Base-by-base conservation (phyloP, 1,284 basidiomycete species). In the Vanrija sp. region DNA sequence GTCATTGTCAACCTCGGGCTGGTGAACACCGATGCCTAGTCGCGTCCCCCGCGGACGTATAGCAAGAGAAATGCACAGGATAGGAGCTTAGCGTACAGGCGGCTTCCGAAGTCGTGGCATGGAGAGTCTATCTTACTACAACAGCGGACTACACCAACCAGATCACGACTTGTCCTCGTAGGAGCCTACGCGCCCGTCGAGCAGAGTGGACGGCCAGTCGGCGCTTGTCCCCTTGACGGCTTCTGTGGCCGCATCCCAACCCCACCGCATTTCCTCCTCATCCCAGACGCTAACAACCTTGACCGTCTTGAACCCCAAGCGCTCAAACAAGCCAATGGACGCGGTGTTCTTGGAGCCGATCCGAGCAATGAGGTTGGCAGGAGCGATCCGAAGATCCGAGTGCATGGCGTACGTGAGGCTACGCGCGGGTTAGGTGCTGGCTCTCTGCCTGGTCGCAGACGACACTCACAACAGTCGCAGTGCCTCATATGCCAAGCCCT, bases 1-100 rank as follows among this genome's bases (percentile, higher is more conserved):
- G 85, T 84, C 15, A 84, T 87, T 54, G 82, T 86, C 15, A 83
- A 84, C 9, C 81, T 89, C 18, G 87, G 88, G 2, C 77, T 89
- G 53, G 88, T 89, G 69, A 31, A 31, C 31, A 31, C 31, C 31
- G 31, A 31, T 14, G 31, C 31, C 12, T 31, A 14, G 12, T 79
- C 31, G 31, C 31, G 31, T 31, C 31, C 31, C 12, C 83, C 60
- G 79, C 82, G 51, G 82, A 78, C 57, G 76, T 77, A 20, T 51
- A 47, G 36, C 51, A 61, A 46, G 51, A 46, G 49, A 51, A 54
- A 24, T 53, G 31, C 31, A 31, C 12, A 44, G 25, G 37, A 49
- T 45, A 24, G 37, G 44, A 31, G 6, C 31, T 31, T 31, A 31
- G 31, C 31, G 31, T 31, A 2, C 31, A 9, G 31, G 15, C 31